Base-by-base conservation (phyloP, 352 stramenopile genomes). In the Pythium vanterpoolii region DNA sequence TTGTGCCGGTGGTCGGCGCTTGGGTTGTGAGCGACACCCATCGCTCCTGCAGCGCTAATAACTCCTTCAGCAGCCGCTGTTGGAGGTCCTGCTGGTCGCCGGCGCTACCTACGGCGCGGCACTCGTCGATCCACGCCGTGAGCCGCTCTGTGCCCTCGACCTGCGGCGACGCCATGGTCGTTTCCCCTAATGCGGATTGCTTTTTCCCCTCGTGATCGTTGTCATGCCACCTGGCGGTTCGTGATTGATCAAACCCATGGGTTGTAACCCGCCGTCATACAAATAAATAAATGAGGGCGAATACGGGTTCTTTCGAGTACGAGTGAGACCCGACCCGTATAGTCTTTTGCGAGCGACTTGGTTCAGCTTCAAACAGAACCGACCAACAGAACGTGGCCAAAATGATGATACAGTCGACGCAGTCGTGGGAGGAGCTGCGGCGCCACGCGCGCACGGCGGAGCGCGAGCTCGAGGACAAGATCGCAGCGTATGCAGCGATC, bases 401-500 rank as follows among this genome's bases (percentile, higher is more conserved):
- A 3, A 72, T 57, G 71, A 93, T 90, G 79, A 76, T 86, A 74
- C 72, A 74, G 57, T 56, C 68, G 52, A 77, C 77, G 51, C 66
- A 72, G 42, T 79, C 81, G 53, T 95, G 86, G 86, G 86, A 95
- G 44, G 80, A 94, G 10, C 69, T 95, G 45, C 74, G 82, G 40
- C 79, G 73, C 45, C 72, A 74, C 24, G 86, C 86, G 51, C 77
- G 84, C 56, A 67, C 73, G 8, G 76, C 83, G n/a, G 86, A 95
- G 70, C 80, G 72, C 26, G 74, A 79, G 49, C 71, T 95, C 46
- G 86, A 92, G 69, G 84, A 93, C 55, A 93, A 95, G 54, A 87
- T 93, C 46, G 73, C 77, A 14, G 62, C 83, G 0, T 93, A 89
- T 38, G 86, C 72, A 18, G 62, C 74, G 2, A 72, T 85, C 21